Evolutionary conservation across 2,329 filamentous ascomycete species (phyloP), one percentile per base, ranked within the genome.

Genomic region (Herpotrichia juniperi): DNA sequence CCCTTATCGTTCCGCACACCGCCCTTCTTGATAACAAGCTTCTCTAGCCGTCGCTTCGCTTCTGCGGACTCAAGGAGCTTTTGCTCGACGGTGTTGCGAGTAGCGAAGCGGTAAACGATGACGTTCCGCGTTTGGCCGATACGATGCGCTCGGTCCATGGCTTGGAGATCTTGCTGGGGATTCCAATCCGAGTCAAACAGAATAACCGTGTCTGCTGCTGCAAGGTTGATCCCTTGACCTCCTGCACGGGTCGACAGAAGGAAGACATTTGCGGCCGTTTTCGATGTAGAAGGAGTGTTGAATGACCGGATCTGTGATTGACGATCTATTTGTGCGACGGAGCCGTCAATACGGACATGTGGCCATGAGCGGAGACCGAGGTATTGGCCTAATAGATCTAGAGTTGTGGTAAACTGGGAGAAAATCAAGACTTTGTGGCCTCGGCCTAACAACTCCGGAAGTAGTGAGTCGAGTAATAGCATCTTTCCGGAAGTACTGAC

Each of bases 401-500:
- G 84, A 58, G 96, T 93, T 0, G 89, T 96, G 51, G 93, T 96
- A 77, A 99, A 99, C 68, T 99, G 94, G 0, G 91, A 96, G 74
- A 99, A 99, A 46, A 99, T 91, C 40, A 99, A 83, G 24, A 97
- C 88, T 68, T 97, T 97, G 77, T 97, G 93, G 3, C 84, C 88
- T 1, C 84, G 81, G 0, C 78, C 59, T 52, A 99, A 88, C 0
- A 99, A 81, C 1, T 81, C 81, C 0, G 90, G 89, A 0, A 99
- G 82, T 0, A 99, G 81, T 0, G 91, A 86, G 69, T 99, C 94
- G 0, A 99, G 83, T 0, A 99, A 83, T 2, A 97, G 83, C 91
- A 99, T 97, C 72, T 99, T 99, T 12, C 94, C 94, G 0, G 92
- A 96, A 0, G 90, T 86, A 0, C 89, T 93, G 28, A 99, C 84